A percentile compares a stretch with the other conserved stretches of the same genome.
Evolutionary conservation across 768 basidiomycete genomes (phyloP).

Genomic region (Kondoa malvinella): DNA sequence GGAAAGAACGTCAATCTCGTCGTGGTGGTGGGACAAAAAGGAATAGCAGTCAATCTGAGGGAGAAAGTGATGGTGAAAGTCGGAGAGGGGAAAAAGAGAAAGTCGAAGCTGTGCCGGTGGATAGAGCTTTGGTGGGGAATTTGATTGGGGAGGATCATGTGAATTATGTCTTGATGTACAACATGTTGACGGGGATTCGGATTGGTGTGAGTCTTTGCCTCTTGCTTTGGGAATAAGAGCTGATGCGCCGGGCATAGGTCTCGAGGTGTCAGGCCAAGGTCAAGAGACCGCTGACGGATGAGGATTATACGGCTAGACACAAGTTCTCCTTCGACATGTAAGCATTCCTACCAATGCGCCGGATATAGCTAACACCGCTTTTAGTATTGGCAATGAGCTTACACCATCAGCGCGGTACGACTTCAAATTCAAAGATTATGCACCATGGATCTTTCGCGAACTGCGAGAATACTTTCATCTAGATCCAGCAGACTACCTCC

Average conservation of each 20-base stretch:
- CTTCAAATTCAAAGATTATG: constrained; percentile 99
- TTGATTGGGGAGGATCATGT: constrained; percentile 95
- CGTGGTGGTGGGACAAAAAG: neutral
- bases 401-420: constrained; percentile 97
- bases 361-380: constrained; percentile 1
- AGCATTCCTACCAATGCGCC: constrained; percentile 28
- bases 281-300: constrained; percentile 59
- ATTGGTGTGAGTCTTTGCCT: constrained; percentile 53
- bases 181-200: constrained; percentile 97
- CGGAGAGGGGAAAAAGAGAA: no score
- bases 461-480: constrained; percentile 86
- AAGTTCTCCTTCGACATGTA: constrained; percentile 97
- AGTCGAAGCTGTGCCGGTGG: constrained; percentile 8
- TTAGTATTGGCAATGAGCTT: constrained; percentile 84
- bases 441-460: constrained; percentile 92
- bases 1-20: constrained; percentile 12
- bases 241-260: constrained; percentile 40
- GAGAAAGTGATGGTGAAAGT: constrained; percentile 13
- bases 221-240: neutral
- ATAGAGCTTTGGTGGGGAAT: constrained; percentile 67
- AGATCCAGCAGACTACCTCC: constrained; percentile 91
- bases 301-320: constrained; percentile 74
- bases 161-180: constrained; percentile 99
- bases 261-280: constrained; percentile 94
- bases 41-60: constrained; percentile 8